Conservation (phyloP, 768 basidiomycete genomes). For the Leucogyrophana mollusca region DNA sequence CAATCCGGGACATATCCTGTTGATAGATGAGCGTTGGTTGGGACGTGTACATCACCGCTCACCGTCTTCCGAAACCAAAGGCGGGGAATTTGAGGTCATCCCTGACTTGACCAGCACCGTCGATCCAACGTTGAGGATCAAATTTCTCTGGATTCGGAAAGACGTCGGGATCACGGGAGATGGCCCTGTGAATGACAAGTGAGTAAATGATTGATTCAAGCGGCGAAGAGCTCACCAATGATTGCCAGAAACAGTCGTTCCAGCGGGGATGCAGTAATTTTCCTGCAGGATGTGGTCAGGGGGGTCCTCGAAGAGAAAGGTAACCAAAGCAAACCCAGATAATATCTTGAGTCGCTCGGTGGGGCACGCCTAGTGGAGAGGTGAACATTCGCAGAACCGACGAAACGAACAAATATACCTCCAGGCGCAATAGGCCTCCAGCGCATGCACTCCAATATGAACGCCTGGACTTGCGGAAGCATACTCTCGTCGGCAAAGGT, state of each 20-base stretch:
- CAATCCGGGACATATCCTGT: slow-evolving; percentile 58
- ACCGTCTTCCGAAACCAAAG: slow-evolving; percentile 52
- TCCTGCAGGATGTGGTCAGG: slow-evolving; percentile 1
- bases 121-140: slow-evolving; percentile 32
- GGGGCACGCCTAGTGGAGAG: slow-evolving; percentile 6
- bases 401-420: slow-evolving; percentile 10
- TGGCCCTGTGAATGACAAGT: slow-evolving; percentile 18
- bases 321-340: slow-evolving; percentile 8
- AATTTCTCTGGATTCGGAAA: slow-evolving; percentile 38
- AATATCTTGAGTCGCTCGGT: slow-evolving; percentile 16
- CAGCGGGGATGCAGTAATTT: slow-evolving; percentile 16
- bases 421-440: slow-evolving; percentile 29
- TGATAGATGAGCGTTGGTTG: background rate
- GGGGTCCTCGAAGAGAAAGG: background rate
- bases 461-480: slow-evolving; percentile 31
- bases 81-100: slow-evolving; percentile 46
- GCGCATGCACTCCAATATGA: slow-evolving; percentile 32
- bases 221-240: slow-evolving; percentile 12
- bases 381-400: background rate
- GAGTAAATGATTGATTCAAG: no score
- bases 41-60: slow-evolving; percentile 2
- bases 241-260: slow-evolving; percentile 14
- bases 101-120: slow-evolving; percentile 22
- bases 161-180: slow-evolving; percentile 34
- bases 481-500: slow-evolving; percentile 29